Evolutionary conservation across 352 stramenopile species (phyloP).

Genomic region (Phytophthora podocarpi): DNA sequence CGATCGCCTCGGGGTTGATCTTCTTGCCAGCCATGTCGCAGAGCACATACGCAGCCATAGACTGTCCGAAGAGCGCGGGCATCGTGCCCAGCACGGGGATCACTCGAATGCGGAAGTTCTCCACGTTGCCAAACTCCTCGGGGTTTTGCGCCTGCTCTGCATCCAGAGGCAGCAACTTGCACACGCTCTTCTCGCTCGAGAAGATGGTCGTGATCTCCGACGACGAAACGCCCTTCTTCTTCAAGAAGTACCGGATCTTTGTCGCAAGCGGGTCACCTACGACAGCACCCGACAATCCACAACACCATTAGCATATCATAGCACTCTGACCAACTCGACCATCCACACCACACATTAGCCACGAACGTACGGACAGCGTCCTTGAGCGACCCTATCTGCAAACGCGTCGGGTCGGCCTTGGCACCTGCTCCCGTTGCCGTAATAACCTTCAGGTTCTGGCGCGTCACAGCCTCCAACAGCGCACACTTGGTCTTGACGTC

Average conservation of each 20-base stretch:
- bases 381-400: constrained; percentile 96
- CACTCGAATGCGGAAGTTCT: constrained; percentile 96
- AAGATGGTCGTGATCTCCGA: constrained; percentile 89
- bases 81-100: constrained; percentile 95
- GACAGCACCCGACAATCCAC: not conserved
- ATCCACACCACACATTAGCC: not conserved
- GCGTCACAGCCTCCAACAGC: constrained; percentile 91
- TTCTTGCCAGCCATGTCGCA: constrained; percentile 93
- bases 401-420: constrained; percentile 96
- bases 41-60: constrained; percentile 94
- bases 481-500: constrained; percentile 98
- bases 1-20: constrained; percentile 78
- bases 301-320: constrained; percentile 16
- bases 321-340: constrained; percentile 2
- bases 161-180: constrained; percentile 95
- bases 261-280: constrained; percentile 93
- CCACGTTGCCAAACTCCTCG: constrained; percentile 95
- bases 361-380: constrained; percentile 89
- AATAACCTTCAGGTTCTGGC: constrained; percentile 81
- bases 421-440: constrained; percentile 93
- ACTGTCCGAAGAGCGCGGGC: constrained; percentile 98
- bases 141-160: constrained; percentile 89
- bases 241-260: constrained; percentile 95
- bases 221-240: constrained; percentile 77
- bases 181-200: constrained; percentile 96